phyloP scores from a whole-genome alignment of 2,329 filamentous ascomycete species.

The Aspergillus sp. region DNA sequence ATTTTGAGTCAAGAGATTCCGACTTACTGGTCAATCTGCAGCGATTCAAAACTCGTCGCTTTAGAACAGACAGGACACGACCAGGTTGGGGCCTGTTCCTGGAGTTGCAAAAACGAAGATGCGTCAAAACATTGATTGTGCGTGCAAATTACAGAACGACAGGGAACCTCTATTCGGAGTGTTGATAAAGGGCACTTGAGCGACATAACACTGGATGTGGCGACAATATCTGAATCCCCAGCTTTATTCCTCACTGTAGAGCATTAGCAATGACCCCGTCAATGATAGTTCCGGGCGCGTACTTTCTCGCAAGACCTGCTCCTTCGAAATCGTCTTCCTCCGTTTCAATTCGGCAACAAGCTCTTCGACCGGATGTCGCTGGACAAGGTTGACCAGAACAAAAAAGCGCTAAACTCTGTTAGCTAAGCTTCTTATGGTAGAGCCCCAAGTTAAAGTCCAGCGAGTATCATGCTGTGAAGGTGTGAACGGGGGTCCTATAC shows the following conservation, averaged over 20 bases:
- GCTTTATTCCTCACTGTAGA: constrained; percentile 72
- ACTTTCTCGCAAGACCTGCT: constrained; percentile 83
- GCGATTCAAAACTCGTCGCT: constrained; percentile 72
- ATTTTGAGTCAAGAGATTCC: constrained; percentile 15
- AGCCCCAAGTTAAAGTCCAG: not conserved
- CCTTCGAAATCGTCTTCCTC: constrained; percentile 73
- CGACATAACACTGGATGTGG: constrained; percentile 84
- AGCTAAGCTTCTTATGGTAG: not conserved
- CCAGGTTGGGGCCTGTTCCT: constrained; percentile 97
- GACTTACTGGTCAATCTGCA: constrained; percentile 82
- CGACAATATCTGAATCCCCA: constrained; percentile 83
- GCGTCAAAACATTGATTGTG: constrained; percentile 97
- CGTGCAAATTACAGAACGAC: constrained; percentile 74
- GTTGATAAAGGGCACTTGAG: constrained; percentile 92
- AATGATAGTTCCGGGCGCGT: constrained; percentile 23
- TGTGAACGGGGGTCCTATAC: constrained; percentile 20
- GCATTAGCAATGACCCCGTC: constrained; percentile 20
- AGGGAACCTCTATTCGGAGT: constrained; percentile 75
- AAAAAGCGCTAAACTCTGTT: constrained; percentile 64
- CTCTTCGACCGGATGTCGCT: constrained; percentile 68
- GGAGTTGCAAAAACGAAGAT: constrained; percentile 84
- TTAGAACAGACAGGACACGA: constrained; percentile 93
- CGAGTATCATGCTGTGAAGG: not conserved
- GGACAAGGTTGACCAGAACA: constrained; percentile 73
- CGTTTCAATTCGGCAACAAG: constrained; percentile 68